Evolutionary conservation across 225 moss, liverwort and hornwort species (phyloP).

Genomic region (Thuidium tamariscinum): DNA sequence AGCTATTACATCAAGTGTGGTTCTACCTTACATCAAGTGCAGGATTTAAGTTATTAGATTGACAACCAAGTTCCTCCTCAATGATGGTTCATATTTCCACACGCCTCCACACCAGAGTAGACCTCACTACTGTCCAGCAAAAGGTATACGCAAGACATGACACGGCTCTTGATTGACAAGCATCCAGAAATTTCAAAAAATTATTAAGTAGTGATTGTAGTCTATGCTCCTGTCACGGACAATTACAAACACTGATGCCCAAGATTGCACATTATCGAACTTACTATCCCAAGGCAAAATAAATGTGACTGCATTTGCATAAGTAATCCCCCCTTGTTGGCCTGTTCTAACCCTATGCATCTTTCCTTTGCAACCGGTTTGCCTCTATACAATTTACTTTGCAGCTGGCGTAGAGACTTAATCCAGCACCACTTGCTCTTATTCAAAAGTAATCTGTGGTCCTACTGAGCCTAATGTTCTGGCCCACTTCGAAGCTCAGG

Average conservation of each 20-base stretch:
- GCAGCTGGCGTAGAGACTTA: neutral
- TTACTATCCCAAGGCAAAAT: neutral
- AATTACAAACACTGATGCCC: constrained; percentile 1
- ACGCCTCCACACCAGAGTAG: neutral
- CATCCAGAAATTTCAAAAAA: neutral
- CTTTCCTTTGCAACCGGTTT: neutral
- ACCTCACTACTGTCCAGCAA: neutral
- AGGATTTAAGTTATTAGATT: neutral
- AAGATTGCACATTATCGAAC: neutral
- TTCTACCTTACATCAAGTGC: neutral
- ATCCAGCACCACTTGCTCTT: neutral
- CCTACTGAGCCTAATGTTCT: neutral
- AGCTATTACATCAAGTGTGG: no score
- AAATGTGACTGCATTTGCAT: neutral
- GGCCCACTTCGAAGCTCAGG: neutral
- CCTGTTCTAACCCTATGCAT: constrained; percentile 6
- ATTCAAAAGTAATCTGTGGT: neutral
- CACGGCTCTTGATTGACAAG: neutral
- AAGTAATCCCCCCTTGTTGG: neutral
- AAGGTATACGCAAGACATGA: neutral
- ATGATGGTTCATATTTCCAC: neutral
- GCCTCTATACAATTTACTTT: neutral
- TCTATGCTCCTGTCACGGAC: neutral
- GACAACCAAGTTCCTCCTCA: neutral
- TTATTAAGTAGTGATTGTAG: neutral